Evolutionary conservation across 805 yeast genomes (phyloP), one percentile per base, ranked within the genome.

Genomic region (Candida montana): DNA sequence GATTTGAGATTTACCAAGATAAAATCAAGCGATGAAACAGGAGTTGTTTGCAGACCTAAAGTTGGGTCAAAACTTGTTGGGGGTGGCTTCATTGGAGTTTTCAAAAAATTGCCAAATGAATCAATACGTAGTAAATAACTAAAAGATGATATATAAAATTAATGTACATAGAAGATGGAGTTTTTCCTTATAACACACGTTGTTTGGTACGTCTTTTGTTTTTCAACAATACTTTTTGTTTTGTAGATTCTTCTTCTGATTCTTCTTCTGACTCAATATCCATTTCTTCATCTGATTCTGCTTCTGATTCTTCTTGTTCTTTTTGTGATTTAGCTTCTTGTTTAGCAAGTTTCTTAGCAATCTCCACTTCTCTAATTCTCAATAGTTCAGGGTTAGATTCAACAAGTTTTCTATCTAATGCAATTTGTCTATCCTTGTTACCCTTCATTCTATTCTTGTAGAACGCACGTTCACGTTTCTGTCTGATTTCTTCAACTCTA

Each of bases 361-460:
- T 66, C 70, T 90, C 97, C 44, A 90, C 96, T 30, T 89, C 97
- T 73, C 97, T 85, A 76, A 88, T 79, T 65, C 79, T 84, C 68
- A 93, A 75, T 62, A 91, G 71, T 62, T 85, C 95, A 53, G 96
- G 96, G 69, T 93, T 79, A 44, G 77, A 70, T 61, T 82, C 96
- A 37, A 93, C 93, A 61, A 93, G 74, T 68, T 87, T 87, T 69
- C 80, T 81, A 68, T 93, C 99, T 44, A 83, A 72, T 41, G 81
- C 87, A 59, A 88, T 73, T 64, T 85, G 84, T 64, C 80, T 79
- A 54, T 85, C 96, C 68, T 81, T 85, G 71, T 93, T 93, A 50
- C 96, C 97, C 68, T 85, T 87, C 99, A 93, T 93, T 80, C 99
- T 85, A 72, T 90, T 89, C 88, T 90, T 91, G 74, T 87, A 93